Conservation (phyloP, 352 stramenopile genomes). For the Phytophthora nicotianae region DNA sequence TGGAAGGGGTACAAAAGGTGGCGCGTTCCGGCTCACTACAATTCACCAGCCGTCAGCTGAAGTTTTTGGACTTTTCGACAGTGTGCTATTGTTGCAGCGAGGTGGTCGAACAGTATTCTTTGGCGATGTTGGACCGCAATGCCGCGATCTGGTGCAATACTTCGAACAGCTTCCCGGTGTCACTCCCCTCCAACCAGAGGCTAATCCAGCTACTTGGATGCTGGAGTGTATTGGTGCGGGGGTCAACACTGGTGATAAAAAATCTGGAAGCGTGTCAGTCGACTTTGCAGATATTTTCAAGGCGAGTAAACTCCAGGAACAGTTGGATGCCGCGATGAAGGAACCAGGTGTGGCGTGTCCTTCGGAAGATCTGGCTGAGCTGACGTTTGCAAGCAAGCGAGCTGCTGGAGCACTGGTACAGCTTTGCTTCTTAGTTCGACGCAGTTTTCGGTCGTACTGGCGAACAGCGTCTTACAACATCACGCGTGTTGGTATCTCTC, state of each 20-base stretch:
- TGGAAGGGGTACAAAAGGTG: constrained; percentile 62
- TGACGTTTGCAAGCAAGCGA: constrained; percentile 41
- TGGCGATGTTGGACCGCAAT: constrained; percentile 48
- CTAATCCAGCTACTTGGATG: constrained; percentile 88
- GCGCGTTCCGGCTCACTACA: constrained; percentile 65
- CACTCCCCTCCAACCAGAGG: constrained; percentile 32
- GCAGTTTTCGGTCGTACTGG: constrained; percentile 49
- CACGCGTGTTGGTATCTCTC: constrained; percentile 64
- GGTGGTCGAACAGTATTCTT: constrained; percentile 63
- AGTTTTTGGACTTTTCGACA: constrained; percentile 87
- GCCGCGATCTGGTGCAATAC: constrained; percentile 48
- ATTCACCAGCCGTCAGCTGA: constrained; percentile 48
- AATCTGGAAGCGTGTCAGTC: constrained; percentile 1
- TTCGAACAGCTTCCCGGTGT: constrained; percentile 50
- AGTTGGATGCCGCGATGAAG: constrained; percentile 26
- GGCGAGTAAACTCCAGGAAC: constrained; percentile 34
- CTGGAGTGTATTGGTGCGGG: constrained; percentile 65
- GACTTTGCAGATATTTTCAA: constrained; percentile 53
- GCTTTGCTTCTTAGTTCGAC: constrained; percentile 43
- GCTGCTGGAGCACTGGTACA: constrained; percentile 34
- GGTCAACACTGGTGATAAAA: constrained; percentile 22
- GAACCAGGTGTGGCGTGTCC: constrained; percentile 38
- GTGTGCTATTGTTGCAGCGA: constrained; percentile 73
- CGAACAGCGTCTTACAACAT: constrained; percentile 82
- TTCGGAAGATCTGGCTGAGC: constrained; percentile 28